These are phyloP conservation scores for Oenanthe sinensis DNA, from an alignment of 129 eudicot species.

Conservation along the genomic window DNA sequence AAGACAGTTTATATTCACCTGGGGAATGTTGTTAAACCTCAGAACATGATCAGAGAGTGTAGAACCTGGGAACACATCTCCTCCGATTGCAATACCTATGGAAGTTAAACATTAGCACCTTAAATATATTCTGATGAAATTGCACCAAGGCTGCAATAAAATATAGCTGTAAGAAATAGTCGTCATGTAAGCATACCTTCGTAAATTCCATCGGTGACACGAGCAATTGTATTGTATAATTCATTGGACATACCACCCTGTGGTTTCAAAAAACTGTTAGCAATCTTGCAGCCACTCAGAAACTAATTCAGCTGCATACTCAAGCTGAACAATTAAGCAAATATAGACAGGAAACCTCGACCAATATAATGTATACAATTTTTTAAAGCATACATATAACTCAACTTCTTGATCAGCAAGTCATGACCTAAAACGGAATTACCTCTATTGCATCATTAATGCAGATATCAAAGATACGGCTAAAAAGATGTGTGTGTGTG, in stretches of 20 bases:
- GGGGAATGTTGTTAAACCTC: constrained; percentile 95
- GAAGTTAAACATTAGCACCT: constrained; percentile 9
- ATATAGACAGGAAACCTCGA: neutral
- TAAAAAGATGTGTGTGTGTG: neutral
- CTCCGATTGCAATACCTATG: constrained; percentile 97
- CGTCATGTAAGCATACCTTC: constrained; percentile 51
- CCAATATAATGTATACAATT: neutral
- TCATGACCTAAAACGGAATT: neutral
- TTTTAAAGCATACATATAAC: neutral
- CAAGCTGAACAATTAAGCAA: neutral
- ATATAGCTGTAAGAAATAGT: neutral
- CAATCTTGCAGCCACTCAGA: constrained; percentile 8
- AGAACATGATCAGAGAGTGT: constrained; percentile 98
- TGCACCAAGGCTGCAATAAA: neutral
- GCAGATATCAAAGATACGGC: neutral
- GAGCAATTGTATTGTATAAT: constrained; percentile 82
- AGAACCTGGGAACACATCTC: constrained; percentile 99
- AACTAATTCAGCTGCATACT: neutral
- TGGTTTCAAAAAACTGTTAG: constrained; percentile 12
- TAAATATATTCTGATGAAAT: neutral
- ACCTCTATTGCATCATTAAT: neutral
- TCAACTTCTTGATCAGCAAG: neutral
- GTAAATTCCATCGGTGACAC: constrained; percentile 95
- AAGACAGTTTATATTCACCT: constrained; percentile 32
- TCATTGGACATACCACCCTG: constrained; percentile 99